Conservation (phyloP, 1,284 basidiomycete genomes). For the Cryptococcus floricola region DNA sequence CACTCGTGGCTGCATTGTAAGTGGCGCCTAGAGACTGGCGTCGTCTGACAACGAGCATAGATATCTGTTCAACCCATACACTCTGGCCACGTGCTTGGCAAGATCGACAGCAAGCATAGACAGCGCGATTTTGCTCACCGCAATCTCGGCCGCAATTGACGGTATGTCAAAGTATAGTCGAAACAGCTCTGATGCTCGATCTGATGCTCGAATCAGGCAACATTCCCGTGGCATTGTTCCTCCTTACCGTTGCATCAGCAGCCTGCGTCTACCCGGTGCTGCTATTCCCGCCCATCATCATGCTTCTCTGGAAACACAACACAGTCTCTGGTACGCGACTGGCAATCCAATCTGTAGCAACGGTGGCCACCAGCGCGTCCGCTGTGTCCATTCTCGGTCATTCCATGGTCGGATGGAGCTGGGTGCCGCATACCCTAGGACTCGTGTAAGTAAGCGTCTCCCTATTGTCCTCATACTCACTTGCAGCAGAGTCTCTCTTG, state of each 20-base stretch:
- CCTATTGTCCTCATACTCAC: background rate
- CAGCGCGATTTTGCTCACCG: constrained; percentile 63
- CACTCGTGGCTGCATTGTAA: constrained; percentile 61
- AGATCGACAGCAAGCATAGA: constrained; percentile 76
- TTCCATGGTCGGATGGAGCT: constrained; percentile 47
- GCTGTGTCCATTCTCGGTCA: background rate
- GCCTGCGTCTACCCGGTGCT: constrained; percentile 68
- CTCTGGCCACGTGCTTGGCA: constrained; percentile 71
- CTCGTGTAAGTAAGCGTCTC: constrained; percentile 60
- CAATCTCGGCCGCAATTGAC: constrained; percentile 68
- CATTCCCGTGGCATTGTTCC: constrained; percentile 57
- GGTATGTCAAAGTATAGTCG: constrained; percentile 50
- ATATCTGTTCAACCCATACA: constrained; percentile 84
- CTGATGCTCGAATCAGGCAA: constrained; percentile 51
- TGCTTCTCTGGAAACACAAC: constrained; percentile 53
- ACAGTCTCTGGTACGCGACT: too few relatives aligned
- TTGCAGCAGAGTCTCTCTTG: constrained; percentile 59
- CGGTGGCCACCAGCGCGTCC: background rate
- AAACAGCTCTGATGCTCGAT: background rate
- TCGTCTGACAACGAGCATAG: constrained; percentile 49
- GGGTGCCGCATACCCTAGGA: constrained; percentile 76
- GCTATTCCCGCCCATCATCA: constrained; percentile 62
- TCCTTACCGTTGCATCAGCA: constrained; percentile 66
- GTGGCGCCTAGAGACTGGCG: constrained; percentile 33
- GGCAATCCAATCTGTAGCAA: background rate